Evolutionary conservation across 116 monocot species (phyloP), one percentile per base, ranked within the genome.

Genomic region (Cymodocea nodosa): DNA sequence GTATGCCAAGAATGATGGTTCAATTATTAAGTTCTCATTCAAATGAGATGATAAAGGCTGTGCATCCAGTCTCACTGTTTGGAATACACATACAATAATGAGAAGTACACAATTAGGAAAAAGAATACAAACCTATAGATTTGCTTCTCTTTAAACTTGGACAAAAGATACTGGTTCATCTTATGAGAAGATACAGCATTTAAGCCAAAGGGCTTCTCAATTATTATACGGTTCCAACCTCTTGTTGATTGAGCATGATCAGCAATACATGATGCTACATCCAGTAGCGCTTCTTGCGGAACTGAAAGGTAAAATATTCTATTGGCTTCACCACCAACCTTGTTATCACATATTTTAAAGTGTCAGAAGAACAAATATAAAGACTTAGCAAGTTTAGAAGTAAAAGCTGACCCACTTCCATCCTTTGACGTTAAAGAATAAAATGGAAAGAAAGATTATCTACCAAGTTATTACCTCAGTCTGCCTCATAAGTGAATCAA

Each of bases 251-350:
- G 88, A 16, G 85, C 82, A 75, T 74, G 49, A 35, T 92, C 88
- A 67, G 88, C 80, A 61, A 92, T 74, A 56, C 76, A 79, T n/a
- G 83, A 71, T 71, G 85, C 74, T 60, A 92, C 92, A 83, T 92
- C 92, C 55, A 85, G 59, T 69, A 92, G 73, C 67, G 88, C 88
- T 75, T 92, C 92, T 74, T 92, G 88, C 20, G 92, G 92, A 25
- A 92, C 92, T 40, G 92, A 80, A 66, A 92, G 92, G 73, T 92
- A 92, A 77, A 92, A 92, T 68, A 92, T 92, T 70, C 88, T 82
- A 72, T 92, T 87, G 67, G 85, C 92, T 77, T 83, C 85, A 77
- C 64, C 57, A 50, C 62, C 60, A 68, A 68, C 83, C 92, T 92
- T 67, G 67, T 2, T 6, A 40, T 6, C 18, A 39, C 61, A 18